Percentiles rank a stretch among this genome's conserved stretches.
Conservation (phyloP, 202 grass and related monocot species). For the Dendrocalamus latiflorus region DNA sequence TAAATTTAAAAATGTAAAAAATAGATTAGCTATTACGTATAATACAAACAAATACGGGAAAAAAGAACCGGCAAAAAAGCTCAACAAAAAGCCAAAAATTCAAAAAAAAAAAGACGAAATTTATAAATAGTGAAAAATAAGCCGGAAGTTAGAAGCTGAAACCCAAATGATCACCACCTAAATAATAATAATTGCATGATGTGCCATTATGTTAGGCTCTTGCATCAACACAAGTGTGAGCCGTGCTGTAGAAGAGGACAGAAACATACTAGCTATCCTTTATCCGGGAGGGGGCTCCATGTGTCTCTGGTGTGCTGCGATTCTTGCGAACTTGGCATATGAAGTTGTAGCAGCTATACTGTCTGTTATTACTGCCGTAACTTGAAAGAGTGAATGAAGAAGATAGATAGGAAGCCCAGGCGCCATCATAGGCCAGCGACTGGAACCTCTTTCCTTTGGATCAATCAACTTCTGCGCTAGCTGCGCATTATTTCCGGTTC, state of each 20-base stretch:
- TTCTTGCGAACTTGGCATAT: slow-evolving; percentile 20
- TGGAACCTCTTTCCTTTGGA: slow-evolving; percentile 10
- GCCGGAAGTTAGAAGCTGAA: too few species aligned
- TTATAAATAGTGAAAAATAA: too few species aligned
- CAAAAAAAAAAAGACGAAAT: too few species aligned
- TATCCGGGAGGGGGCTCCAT: neutral
- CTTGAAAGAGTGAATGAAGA: slow-evolving; percentile 3
- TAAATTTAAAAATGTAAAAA: too few species aligned
- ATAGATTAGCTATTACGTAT: too few species aligned
- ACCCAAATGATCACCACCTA: too few species aligned
- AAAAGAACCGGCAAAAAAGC: too few species aligned
- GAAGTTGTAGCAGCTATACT: neutral
- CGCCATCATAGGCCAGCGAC: neutral
- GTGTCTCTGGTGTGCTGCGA: slow-evolving; percentile 20
- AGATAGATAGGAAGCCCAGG: neutral
- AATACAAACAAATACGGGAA: too few species aligned
- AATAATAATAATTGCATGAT: neutral
- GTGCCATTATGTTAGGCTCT: neutral
- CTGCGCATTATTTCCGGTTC: neutral
- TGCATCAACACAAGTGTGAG: neutral
- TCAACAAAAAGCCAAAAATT: too few species aligned
- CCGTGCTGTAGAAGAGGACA: slow-evolving; percentile 21
- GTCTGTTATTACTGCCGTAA: neutral
- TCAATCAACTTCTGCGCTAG: neutral
- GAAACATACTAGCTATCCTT: neutral